phyloP scores from a whole-genome alignment of 352 stramenopile genomes.

The Phytophthora vignae region DNA sequence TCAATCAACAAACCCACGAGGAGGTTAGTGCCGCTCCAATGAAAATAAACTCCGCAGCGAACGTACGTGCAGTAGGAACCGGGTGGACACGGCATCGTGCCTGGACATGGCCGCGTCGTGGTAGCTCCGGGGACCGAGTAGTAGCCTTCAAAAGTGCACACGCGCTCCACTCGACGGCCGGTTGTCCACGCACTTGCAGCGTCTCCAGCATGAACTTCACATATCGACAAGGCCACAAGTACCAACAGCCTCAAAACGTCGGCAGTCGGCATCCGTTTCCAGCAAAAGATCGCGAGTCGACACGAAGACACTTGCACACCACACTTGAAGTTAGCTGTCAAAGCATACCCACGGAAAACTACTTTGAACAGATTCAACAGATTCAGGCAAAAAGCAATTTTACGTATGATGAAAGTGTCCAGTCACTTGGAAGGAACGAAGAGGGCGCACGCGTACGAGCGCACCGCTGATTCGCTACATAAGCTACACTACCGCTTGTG shows the following conservation, averaged over 20 bases:
- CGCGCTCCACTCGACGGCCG: conserved; percentile 17
- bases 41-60: background rate
- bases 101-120: conserved; percentile 53
- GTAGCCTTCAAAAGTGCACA: conserved; percentile 61
- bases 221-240: background rate
- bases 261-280: conserved; percentile 25
- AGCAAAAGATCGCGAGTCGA: conserved; percentile 11
- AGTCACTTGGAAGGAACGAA: conserved; percentile 32
- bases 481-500: conserved; percentile 45
- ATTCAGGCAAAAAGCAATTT: conserved; percentile 38
- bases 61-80: conserved; percentile 77
- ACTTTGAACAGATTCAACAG: background rate
- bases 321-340: background rate
- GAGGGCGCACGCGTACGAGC: conserved; percentile 17
- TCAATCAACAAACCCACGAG: conserved; percentile 6
- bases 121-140: conserved; percentile 48
- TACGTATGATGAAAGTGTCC: conserved; percentile 52
- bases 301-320: background rate
- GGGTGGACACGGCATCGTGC: conserved; percentile 43
- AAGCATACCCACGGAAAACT: background rate
- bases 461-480: conserved; percentile 44
- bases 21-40: too few relatives aligned
- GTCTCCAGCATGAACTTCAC: conserved; percentile 12
- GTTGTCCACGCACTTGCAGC: conserved; percentile 7
- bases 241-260: conserved; percentile 8